phyloP scores from a whole-genome alignment of 148 eudicot species.

The Rhododendron ferrugineum region DNA sequence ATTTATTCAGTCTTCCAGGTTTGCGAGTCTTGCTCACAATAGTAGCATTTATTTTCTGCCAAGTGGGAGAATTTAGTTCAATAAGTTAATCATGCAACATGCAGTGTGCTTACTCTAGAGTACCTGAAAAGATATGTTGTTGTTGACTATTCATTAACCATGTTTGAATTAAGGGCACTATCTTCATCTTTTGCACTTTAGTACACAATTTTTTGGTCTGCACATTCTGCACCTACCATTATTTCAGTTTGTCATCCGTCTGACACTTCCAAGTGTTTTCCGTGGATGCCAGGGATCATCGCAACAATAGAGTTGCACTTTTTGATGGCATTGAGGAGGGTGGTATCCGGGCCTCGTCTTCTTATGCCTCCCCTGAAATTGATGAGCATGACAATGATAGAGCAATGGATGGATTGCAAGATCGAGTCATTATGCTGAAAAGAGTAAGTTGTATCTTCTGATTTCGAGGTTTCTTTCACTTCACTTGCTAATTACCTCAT shows the following conservation, averaged over 20 bases:
- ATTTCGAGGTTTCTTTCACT: not conserved
- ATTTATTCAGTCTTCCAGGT: not conserved
- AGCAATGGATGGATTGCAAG: conserved; percentile 83
- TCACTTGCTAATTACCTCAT: not conserved
- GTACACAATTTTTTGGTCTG: not conserved
- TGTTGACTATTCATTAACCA: not conserved
- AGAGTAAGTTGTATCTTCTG: conserved; percentile 45
- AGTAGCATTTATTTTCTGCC: not conserved
- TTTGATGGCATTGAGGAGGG: conserved; percentile 97
- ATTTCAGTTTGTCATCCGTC: not conserved
- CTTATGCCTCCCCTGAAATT: conserved; percentile 79
- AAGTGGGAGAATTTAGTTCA: not conserved
- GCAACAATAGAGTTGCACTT: conserved; percentile 52
- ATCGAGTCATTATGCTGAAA: conserved; percentile 81
- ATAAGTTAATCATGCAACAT: not conserved
- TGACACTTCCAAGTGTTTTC: not conserved
- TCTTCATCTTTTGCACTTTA: not conserved
- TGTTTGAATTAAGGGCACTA: not conserved
- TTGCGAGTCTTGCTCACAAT: not conserved
- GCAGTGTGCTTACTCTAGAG: not conserved
- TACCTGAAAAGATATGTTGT: not conserved
- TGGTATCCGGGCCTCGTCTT: conserved; percentile 81
- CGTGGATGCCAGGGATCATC: conserved; percentile 50
- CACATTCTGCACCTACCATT: not conserved
- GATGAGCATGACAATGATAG: conserved; percentile 85